Evolutionary conservation across 805 yeast genomes (phyloP), one percentile per base, ranked within the genome.

Genomic region (Kodamaea fukazawae): DNA sequence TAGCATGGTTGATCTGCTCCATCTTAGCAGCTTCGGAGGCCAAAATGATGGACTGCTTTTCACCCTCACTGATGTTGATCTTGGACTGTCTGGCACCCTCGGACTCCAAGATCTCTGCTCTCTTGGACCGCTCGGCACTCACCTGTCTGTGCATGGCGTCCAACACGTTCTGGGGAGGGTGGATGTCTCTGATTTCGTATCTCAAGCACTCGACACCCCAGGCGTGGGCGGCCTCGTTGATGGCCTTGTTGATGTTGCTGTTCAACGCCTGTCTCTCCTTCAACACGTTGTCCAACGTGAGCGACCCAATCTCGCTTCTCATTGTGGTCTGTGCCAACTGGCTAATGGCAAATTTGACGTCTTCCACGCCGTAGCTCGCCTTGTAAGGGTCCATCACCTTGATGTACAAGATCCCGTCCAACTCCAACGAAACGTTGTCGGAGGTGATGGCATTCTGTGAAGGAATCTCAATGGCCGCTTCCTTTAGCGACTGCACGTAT

Each of bases 101-200:
- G 32, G 88, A 79, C 54, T 86, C 95, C 55, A 86, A 73, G 48
- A 86, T 86, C 60, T 86, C 91, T 2, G 96, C 95, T 45, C 95
- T 71, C 59, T 87, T 87, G 37, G 89, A 80, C 50, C 96, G 71
- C 61, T 87, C 95, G 32, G 95, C 93, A 43, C 83, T 76, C 16
- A 87, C 96, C 61, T 85, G 95, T 57, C 91, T 77, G 62, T 86
- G 95, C 96, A 86, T 87, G 18, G 95, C 93, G 53, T 83, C 90
- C 51, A 86, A 75, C 8, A 86, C 95, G 50, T 85, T 84, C 27
- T 74, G 73, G 2, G 96, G 96, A 1, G 95, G 96, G 57, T 86
- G 89, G 44, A 86, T 86, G 57, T 86, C 96, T 55, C 89, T 76
- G 63, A 86, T 86, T 60, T 86, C 96, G 61, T 87, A 86, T 55